Conservation (phyloP, 768 basidiomycete genomes). For the Coprinellus micaceus region DNA sequence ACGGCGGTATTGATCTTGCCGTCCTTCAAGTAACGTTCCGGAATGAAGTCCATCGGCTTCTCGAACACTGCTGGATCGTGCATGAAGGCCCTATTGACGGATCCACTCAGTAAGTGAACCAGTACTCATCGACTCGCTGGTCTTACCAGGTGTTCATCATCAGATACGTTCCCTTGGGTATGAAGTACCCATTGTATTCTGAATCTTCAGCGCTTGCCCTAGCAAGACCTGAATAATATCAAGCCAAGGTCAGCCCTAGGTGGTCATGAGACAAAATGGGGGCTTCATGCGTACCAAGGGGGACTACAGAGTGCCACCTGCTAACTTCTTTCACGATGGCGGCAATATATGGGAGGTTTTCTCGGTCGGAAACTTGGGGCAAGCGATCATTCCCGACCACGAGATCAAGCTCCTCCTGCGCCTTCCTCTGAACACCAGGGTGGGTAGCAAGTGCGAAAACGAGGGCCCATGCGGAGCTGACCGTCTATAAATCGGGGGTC, state of each 20-base stretch:
- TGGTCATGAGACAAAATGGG: neutral
- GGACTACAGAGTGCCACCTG: constrained; percentile 12
- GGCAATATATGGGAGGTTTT: constrained; percentile 18
- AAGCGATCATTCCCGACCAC: constrained; percentile 16
- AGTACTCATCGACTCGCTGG: neutral
- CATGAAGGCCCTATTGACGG: neutral
- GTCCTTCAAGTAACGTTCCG: constrained; percentile 5
- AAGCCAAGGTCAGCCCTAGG: neutral
- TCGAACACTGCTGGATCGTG: constrained; percentile 2
- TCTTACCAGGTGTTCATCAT: constrained; percentile 21
- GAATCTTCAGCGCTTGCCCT: constrained; percentile 23
- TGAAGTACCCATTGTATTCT: constrained; percentile 32
- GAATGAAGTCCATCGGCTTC: constrained; percentile 4
- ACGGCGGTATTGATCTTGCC: neutral
- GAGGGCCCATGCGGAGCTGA: constrained; percentile 4
- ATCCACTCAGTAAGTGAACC: neutral
- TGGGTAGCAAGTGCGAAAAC: constrained; percentile 15
- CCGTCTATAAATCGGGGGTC: neutral
- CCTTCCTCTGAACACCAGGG: constrained; percentile 18
- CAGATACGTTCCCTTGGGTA: constrained; percentile 30
- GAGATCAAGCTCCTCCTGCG: constrained; percentile 23
- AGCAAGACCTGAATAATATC: constrained; percentile 11
- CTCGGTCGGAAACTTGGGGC: constrained; percentile 19
- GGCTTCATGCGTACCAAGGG: constrained; percentile 7
- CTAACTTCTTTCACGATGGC: constrained; percentile 21